Conservation (phyloP, 2,329 filamentous ascomycete genomes). For the Monosporascus sp. region DNA sequence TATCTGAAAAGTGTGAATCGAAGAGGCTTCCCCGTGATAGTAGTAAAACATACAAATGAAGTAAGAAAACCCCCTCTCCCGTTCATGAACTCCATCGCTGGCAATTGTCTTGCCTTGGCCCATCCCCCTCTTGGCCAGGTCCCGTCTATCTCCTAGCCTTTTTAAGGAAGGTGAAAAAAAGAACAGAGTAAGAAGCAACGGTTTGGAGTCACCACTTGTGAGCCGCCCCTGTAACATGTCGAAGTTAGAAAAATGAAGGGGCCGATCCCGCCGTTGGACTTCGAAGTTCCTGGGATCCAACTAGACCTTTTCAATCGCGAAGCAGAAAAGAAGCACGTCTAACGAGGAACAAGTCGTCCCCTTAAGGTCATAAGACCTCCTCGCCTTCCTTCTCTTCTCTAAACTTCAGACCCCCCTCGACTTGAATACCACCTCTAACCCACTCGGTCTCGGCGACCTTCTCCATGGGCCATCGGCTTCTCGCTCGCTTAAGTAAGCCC, state of each 20-base stretch:
- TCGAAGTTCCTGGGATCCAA: no score
- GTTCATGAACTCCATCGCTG: neutral
- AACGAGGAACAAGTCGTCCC: neutral
- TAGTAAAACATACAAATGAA: no score
- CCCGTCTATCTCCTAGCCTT: no score
- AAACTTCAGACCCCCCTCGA: conserved; percentile 57
- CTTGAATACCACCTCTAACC: conserved; percentile 68
- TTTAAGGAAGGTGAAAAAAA: neutral
- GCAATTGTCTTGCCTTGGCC: neutral
- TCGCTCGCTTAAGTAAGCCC: conserved; percentile 74
- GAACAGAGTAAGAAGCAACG: neutral
- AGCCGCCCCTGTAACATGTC: no score
- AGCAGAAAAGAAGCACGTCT: neutral
- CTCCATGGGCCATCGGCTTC: conserved; percentile 69
- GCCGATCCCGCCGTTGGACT: no score
- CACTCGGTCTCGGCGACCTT: conserved; percentile 69
- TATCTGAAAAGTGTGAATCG: no score
- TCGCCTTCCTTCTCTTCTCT: conserved; percentile 54
- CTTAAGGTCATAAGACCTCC: conserved; percentile 36
- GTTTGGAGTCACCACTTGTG: no score
- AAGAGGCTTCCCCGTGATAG: no score
- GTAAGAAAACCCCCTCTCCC: no score
- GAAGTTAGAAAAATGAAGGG: no score
- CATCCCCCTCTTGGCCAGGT: no score
- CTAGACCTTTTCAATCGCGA: no score